Conservation (phyloP, 768 basidiomycete genomes). For the Kwoniella sp. region DNA sequence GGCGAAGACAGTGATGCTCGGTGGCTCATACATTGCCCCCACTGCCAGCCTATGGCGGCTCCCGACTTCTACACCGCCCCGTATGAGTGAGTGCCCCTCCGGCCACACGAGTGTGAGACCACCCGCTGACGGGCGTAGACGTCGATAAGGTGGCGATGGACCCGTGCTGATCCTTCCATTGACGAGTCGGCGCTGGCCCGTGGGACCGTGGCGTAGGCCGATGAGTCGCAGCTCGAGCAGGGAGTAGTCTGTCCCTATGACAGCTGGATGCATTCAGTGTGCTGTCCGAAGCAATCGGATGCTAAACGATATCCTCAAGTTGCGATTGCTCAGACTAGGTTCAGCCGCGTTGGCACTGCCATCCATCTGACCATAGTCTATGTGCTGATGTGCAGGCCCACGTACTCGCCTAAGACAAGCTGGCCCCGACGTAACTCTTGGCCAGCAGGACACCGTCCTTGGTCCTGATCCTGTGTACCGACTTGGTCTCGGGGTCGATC, state of each 20-base stretch:
- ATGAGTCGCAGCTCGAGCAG: too few relatives aligned
- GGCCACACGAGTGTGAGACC: too few relatives aligned
- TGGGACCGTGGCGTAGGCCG: too few relatives aligned
- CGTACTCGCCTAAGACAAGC: conserved; percentile 63
- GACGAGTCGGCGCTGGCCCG: too few relatives aligned
- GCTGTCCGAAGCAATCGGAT: too few relatives aligned
- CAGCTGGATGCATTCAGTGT: too few relatives aligned
- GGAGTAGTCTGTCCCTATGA: too few relatives aligned
- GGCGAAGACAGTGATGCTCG: not conserved
- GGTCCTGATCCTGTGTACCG: conserved; percentile 77
- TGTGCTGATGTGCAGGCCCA: too few relatives aligned
- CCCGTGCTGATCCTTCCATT: conserved; percentile 7
- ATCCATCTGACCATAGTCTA: too few relatives aligned
- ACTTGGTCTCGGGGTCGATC: conserved; percentile 76
- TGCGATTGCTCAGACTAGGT: too few relatives aligned
- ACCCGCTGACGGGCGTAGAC: conserved; percentile 4
- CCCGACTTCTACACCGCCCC: conserved; percentile 11
- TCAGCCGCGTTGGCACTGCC: too few relatives aligned
- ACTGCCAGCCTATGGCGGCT: conserved; percentile 5
- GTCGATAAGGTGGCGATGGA: conserved; percentile 13
- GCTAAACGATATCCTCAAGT: too few relatives aligned
- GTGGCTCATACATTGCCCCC: not conserved
- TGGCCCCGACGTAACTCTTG: conserved; percentile 78
- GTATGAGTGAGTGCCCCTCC: conserved; percentile 8
- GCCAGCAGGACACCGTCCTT: conserved; percentile 73